Conservation (phyloP, 805 yeast species). For the Schwanniomyces vanrijiae region DNA sequence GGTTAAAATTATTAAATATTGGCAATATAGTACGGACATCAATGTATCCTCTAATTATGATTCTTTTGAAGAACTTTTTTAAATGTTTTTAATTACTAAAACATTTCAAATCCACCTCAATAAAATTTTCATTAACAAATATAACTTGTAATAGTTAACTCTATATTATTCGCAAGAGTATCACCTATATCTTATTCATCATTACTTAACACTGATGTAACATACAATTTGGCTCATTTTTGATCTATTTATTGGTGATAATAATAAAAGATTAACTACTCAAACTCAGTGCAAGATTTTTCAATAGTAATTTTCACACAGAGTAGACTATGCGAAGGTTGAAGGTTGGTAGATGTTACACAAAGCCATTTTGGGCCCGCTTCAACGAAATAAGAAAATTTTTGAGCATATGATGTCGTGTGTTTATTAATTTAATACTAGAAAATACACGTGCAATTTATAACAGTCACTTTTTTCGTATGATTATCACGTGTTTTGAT, state of each 20-base stretch:
- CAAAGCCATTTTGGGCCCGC: background rate
- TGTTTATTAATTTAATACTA: background rate
- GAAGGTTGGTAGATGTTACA: constrained; percentile 1
- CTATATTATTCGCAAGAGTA: background rate
- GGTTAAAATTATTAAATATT: background rate
- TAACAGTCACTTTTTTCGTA: background rate
- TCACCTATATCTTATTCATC: constrained; percentile 1
- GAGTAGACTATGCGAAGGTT: constrained; percentile 1
- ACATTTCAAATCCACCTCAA: background rate
- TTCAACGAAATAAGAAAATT: background rate
- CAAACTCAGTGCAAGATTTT: constrained; percentile 5
- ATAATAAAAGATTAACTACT: constrained; percentile 4
- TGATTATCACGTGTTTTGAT: background rate
- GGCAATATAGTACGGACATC: too few species aligned
- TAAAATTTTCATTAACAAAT: background rate
- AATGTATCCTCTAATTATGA: background rate
- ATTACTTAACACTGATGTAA: constrained; percentile 7
- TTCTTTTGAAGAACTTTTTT: background rate
- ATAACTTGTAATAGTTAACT: background rate
- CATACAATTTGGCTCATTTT: constrained; percentile 38
- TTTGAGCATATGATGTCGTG: background rate
- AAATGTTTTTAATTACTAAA: background rate
- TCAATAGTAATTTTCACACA: constrained; percentile 8
- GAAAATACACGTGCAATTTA: background rate
- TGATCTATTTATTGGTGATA: constrained; percentile 10